phyloP scores from a whole-genome alignment of 1,284 basidiomycete genomes.

The Bondarzewia mesenterica region DNA sequence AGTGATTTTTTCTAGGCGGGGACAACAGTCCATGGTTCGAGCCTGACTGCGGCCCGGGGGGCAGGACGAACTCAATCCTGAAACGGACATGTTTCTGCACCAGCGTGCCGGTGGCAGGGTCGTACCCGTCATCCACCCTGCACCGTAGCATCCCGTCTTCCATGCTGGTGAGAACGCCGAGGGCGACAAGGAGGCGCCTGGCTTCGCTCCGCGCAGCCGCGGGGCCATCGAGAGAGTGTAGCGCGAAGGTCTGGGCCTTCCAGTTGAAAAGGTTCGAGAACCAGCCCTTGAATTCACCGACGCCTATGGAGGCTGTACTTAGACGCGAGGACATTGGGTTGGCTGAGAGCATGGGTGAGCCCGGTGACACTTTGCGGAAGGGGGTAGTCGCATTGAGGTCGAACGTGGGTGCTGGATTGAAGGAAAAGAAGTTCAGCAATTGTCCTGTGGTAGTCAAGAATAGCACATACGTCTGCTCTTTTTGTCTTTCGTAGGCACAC shows the following conservation, averaged over 20 bases:
- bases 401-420: conserved; percentile 24
- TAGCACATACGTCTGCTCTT: conserved; percentile 44
- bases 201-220: conserved; percentile 57
- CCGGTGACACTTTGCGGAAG: conserved; percentile 10
- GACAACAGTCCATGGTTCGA: neutral
- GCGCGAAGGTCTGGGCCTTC: conserved; percentile 56
- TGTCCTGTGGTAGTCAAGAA: neutral
- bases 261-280: conserved; percentile 75
- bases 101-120: conserved; percentile 31
- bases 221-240: conserved; percentile 63
- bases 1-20: conserved; percentile 8
- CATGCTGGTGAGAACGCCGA: conserved; percentile 53
- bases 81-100: conserved; percentile 52
- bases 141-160: conserved; percentile 55
- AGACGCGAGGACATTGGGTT: conserved; percentile 17
- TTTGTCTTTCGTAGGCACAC: conserved; percentile 36
- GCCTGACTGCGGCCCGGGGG: conserved; percentile 7
- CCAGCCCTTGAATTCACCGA: conserved; percentile 79
- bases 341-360: conserved; percentile 20
- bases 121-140: conserved; percentile 50
- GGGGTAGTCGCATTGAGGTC: conserved; percentile 24
- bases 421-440: neutral
- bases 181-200: conserved; percentile 54
- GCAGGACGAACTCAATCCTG: conserved; percentile 45
- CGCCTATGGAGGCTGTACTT: conserved; percentile 38